Base-by-base conservation (phyloP, 2,329 filamentous ascomycete species). In the Clonostachys rosea region DNA sequence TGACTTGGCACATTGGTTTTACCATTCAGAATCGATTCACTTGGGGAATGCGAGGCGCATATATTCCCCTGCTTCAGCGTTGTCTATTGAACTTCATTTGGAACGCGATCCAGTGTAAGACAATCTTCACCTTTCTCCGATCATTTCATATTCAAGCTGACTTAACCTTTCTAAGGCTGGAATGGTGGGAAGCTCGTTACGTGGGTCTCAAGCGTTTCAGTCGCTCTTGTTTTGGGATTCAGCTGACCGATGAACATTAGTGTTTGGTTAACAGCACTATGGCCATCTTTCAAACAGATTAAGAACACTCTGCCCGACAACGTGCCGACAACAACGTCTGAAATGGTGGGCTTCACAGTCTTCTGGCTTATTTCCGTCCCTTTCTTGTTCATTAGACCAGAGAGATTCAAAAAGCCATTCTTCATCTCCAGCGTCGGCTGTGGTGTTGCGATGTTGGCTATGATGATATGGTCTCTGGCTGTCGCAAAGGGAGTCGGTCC, bases 1-100 rank as follows among this genome's bases (percentile, higher is more conserved):
- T 75, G 5, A 66, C 64, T 37, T 76, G 72, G 72, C 74, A 77
- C 52, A 69, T 77, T 47, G 73, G 74, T 46, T 71, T 75, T 53
- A 75, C 72, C 0, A 60, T 76, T 13, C 72, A 75, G 54, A 75
- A 73, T 50, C 63, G 74, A 6, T 74, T 64, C 51, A 72, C 68
- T 11, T 76, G 73, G 73, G 73, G 73, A 2, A 49, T 75, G 53
- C 62, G 68, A 17, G 72, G 64, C 3, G 71, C 67, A 40, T 76
- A 73, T 42, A 71, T 76, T 34, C 71, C 73, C 0, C 57, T 76
- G 14, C 50, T 70, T 7, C 71, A 75, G 53, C 66, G 74, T 3
- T 66, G 73, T 16, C 43, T 76, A 43, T 61, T 76, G 9, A 75
- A 75, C 52, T 75, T 76, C 47, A 73, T 76, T 41, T 76, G 73